These are phyloP conservation scores for Colletotrichum tanaceti DNA, from an alignment of 2,329 filamentous ascomycete species.

Conservation along the genomic window DNA sequence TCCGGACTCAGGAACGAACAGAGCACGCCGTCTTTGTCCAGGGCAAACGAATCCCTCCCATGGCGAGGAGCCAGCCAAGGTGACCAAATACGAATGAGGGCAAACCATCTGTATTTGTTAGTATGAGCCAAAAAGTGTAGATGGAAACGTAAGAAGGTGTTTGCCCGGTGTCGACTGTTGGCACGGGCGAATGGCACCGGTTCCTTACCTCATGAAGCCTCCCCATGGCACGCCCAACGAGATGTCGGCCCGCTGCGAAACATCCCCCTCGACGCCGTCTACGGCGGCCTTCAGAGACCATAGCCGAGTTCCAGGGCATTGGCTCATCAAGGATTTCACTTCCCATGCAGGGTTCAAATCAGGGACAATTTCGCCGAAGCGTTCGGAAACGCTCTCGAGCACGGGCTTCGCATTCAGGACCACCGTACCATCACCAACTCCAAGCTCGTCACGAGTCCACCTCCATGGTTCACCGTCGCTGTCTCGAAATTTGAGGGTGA, in stretches of 20 bases:
- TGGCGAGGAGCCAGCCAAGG: constrained; percentile 93
- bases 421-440: constrained; percentile 71
- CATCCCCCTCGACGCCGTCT: constrained; percentile 65
- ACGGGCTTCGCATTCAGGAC: constrained; percentile 57
- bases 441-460: constrained; percentile 76
- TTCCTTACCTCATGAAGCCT: constrained; percentile 61
- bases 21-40: constrained; percentile 83
- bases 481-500: constrained; percentile 78
- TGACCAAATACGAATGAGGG: constrained; percentile 80
- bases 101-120: constrained; percentile 74
- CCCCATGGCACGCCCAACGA: constrained; percentile 73
- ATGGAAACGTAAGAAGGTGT: background rate
- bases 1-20: constrained; percentile 79
- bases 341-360: constrained; percentile 67
- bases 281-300: constrained; percentile 74
- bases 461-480: constrained; percentile 67
- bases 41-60: constrained; percentile 72
- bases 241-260: constrained; percentile 67
- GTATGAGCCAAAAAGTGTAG: constrained; percentile 6
- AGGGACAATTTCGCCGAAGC: constrained; percentile 67
- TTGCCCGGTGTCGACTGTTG: background rate
- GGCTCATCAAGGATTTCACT: constrained; percentile 67
- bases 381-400: constrained; percentile 48
- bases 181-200: too few species aligned
- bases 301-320: constrained; percentile 75